These are phyloP conservation scores for Lasiodiplodia theobromae DNA, from an alignment of 2,329 filamentous ascomycete species.

Conservation along the genomic window DNA sequence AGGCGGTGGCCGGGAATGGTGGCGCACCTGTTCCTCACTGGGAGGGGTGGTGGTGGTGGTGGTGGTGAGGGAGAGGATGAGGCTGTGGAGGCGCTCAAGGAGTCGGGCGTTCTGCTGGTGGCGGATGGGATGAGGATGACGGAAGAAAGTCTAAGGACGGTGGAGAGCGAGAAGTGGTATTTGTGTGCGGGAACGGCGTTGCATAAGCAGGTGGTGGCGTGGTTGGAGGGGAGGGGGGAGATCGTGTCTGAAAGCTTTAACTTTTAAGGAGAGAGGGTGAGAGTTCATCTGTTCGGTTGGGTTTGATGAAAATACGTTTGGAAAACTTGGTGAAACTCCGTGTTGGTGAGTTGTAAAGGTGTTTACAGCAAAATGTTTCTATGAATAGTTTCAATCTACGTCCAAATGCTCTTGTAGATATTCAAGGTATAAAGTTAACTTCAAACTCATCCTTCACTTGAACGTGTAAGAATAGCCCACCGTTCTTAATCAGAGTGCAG, in stretches of 20 bases:
- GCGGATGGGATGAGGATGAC: conserved; percentile 53
- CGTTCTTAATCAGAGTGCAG: no score
- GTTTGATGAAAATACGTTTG: neutral
- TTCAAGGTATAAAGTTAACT: no score
- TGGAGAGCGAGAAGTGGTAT: conserved; percentile 57
- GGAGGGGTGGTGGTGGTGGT: conserved; percentile 47
- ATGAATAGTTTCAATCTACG: no score
- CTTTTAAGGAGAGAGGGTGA: conserved; percentile 36
- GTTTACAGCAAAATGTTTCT: no score
- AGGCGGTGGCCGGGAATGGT: conserved; percentile 60
- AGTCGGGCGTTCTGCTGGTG: conserved; percentile 33
- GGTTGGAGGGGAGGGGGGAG: conserved; percentile 54
- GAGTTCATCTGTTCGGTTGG: neutral
- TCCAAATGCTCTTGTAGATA: no score
- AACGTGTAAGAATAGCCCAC: no score
- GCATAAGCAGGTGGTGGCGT: conserved; percentile 56
- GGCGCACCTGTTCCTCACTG: conserved; percentile 71
- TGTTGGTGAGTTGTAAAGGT: no score
- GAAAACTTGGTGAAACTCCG: no score
- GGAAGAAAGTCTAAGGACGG: conserved; percentile 50
- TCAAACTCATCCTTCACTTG: no score
- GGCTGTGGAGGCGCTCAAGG: conserved; percentile 40
- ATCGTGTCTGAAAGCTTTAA: conserved; percentile 62
- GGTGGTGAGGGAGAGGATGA: conserved; percentile 43
- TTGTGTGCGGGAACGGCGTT: conserved; percentile 63